Evolutionary conservation across 2,329 filamentous ascomycete species (phyloP).

Genomic region (Aspergillus caelatus): DNA sequence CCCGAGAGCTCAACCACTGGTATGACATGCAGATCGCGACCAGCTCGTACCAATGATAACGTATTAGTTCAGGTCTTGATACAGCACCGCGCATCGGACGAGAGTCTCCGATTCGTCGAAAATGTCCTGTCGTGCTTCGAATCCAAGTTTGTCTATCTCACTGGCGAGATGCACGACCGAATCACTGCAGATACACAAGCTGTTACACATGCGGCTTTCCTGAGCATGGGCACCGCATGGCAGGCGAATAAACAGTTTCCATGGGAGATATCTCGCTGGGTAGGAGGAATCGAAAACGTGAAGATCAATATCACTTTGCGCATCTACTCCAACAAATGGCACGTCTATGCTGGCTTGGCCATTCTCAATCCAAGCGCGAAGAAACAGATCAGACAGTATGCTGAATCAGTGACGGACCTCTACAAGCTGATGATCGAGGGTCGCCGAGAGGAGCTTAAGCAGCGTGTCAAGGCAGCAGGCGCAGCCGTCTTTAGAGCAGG

Average conservation of each 20-base stretch:
- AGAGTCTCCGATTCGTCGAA: slow-evolving; percentile 77
- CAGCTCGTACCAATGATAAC: slow-evolving; percentile 17
- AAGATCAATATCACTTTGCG: slow-evolving; percentile 98
- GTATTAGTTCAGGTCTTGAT: slow-evolving; percentile 67
- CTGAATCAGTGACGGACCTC: slow-evolving; percentile 85
- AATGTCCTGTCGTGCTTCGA: slow-evolving; percentile 78
- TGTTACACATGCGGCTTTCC: slow-evolving; percentile 94
- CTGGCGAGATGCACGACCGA: slow-evolving; percentile 85
- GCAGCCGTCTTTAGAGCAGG: slow-evolving; percentile 65
- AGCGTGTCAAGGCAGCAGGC: slow-evolving; percentile 78
- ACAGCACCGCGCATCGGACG: slow-evolving; percentile 82
- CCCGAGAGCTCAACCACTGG: slow-evolving; percentile 84
- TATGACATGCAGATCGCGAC: slow-evolving; percentile 45
- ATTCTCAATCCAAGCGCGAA: slow-evolving; percentile 94
- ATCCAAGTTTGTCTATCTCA: slow-evolving; percentile 85
- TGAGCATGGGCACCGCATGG: slow-evolving; percentile 98
- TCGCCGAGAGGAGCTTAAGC: slow-evolving; percentile 71
- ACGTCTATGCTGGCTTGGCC: slow-evolving; percentile 95
- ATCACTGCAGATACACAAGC: slow-evolving; percentile 99
- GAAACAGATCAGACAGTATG: slow-evolving; percentile 92
- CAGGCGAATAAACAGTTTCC: slow-evolving; percentile 93
- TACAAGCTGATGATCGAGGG: slow-evolving; percentile 97
- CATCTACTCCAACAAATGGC: slow-evolving; percentile 99
- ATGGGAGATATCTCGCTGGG: slow-evolving; percentile 94
- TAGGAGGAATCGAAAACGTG: slow-evolving; percentile 97